Base-by-base conservation (phyloP, 257 asterid genomes). In the Coffea canephora region DNA sequence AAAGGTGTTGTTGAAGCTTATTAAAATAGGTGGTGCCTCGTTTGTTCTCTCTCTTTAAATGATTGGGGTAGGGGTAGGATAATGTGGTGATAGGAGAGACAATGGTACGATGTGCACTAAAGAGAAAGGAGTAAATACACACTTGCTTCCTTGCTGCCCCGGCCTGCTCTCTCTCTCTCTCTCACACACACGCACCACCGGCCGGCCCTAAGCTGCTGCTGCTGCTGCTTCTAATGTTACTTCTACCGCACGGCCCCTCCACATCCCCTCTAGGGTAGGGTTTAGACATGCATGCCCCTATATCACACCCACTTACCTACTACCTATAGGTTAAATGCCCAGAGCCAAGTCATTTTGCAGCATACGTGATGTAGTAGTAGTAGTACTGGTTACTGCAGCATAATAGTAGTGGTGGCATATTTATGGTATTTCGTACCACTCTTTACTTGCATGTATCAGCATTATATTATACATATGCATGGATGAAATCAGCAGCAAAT, bases 211-310 rank as follows among this genome's bases (percentile, higher is more conserved):
- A 4, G 43, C 43, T 39, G 43, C 43, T 39, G 43, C 43, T 39
- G 14, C 21, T 54, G 15, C 39, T 16, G 52, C 52, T 71, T 82
- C 5, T 39, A 39, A n/a, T n/a, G n/a, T 39, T 77, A 77, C 82
- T 79, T 74, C 59, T 74, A 59, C 50, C 67, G 74, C 80, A 74
- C 77, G 83, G 82, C 85, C 83, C 78, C 48, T 74, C 77, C 83
- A 50, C 66, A 9, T 39, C 73, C 43, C 34, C 73, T 57, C 46
- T 27, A 31, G 34, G 34, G 34, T 46, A 74, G 54, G 23, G 23
- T 74, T 27, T 67, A 61, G 73, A 61, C 78, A 54, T 77, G 84
- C 78, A 55, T 77, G 81, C 77, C 69, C 74, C 74, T 78, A n/a
- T 50, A 9, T 69, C 71, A 77, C 76, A 2, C 0, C 43, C 43